These are phyloP conservation scores for Hanseniaspora vineae DNA, from an alignment of 805 yeast species.

Conservation along the genomic window DNA sequence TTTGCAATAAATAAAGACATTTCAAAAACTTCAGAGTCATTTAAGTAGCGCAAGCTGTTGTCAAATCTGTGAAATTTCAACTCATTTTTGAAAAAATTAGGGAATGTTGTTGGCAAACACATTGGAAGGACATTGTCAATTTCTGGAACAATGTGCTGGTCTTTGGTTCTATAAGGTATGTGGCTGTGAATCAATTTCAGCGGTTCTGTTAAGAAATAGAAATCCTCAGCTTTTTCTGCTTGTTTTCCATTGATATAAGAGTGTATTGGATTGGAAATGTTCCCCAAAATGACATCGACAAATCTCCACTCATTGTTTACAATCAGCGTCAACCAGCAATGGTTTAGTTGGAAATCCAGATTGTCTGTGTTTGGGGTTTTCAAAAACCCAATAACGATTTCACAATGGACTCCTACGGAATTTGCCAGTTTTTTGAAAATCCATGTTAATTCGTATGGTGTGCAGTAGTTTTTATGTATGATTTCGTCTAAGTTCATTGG, in stretches of 20 bases:
- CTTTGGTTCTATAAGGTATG: constrained; percentile 63
- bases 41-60: constrained; percentile 59
- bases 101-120: constrained; percentile 76
- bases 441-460: constrained; percentile 64
- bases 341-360: constrained; percentile 43
- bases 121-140: constrained; percentile 66
- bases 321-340: constrained; percentile 77
- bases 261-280: constrained; percentile 39
- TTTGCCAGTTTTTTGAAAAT: constrained; percentile 62
- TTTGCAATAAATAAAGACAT: constrained; percentile 60
- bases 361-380: constrained; percentile 59
- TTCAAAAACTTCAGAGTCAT: constrained; percentile 70
- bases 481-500: constrained; percentile 31
- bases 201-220: constrained; percentile 73
- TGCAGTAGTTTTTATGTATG: constrained; percentile 36
- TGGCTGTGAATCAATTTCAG: constrained; percentile 68
- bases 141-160: constrained; percentile 82
- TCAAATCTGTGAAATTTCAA: constrained; percentile 56
- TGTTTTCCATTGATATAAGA: constrained; percentile 25
- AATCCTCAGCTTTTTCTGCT: constrained; percentile 27
- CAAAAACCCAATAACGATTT: constrained; percentile 69
- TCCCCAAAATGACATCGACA: constrained; percentile 60
- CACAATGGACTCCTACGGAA: constrained; percentile 58
- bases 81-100: constrained; percentile 54
- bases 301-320: constrained; percentile 70